A percentile compares a stretch with the other conserved stretches of the same genome.
phyloP scores from a whole-genome alignment of 257 asterid species.

The Solanum piurae region DNA sequence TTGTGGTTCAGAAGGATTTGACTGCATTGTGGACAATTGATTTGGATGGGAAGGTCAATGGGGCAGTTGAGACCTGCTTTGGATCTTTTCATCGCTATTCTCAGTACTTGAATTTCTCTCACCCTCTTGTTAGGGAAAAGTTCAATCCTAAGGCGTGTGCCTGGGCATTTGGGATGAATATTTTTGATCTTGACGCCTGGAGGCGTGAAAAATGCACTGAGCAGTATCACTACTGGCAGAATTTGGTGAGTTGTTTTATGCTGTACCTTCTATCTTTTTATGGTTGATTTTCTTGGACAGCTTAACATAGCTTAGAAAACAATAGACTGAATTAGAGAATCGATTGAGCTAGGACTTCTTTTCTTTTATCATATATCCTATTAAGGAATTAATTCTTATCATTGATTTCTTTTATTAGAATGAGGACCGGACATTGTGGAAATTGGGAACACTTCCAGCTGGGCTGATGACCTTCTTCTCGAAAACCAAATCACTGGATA shows the following conservation, averaged over 20 bases:
- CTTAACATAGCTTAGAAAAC: neutral
- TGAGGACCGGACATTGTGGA: slow-evolving; percentile 71
- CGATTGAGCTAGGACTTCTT: neutral
- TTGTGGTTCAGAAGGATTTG: slow-evolving; percentile 93
- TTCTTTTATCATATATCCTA: neutral
- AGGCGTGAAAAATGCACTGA: slow-evolving; percentile 68
- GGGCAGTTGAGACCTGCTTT: slow-evolving; percentile 85
- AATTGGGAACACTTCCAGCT: slow-evolving; percentile 75
- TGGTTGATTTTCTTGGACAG: neutral
- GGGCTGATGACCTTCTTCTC: slow-evolving; percentile 78
- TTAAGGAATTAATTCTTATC: neutral
- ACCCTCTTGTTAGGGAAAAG: slow-evolving; percentile 71
- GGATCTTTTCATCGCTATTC: slow-evolving; percentile 77
- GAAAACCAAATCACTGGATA: slow-evolving; percentile 77
- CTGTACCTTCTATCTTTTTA: neutral
- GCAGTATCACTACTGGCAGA: slow-evolving; percentile 84
- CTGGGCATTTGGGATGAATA: slow-evolving; percentile 97
- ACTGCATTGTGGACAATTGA: slow-evolving; percentile 76
- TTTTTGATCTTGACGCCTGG: slow-evolving; percentile 95
- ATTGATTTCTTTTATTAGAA: slow-evolving; percentile 33
- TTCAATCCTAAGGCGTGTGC: slow-evolving; percentile 82
- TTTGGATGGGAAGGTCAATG: slow-evolving; percentile 87
- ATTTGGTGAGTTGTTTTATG: slow-evolving; percentile 39
- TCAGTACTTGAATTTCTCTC: slow-evolving; percentile 79
- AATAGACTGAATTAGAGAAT: neutral